Base-by-base conservation (phyloP, 306 rosid species). In the Cajanus cajan region DNA sequence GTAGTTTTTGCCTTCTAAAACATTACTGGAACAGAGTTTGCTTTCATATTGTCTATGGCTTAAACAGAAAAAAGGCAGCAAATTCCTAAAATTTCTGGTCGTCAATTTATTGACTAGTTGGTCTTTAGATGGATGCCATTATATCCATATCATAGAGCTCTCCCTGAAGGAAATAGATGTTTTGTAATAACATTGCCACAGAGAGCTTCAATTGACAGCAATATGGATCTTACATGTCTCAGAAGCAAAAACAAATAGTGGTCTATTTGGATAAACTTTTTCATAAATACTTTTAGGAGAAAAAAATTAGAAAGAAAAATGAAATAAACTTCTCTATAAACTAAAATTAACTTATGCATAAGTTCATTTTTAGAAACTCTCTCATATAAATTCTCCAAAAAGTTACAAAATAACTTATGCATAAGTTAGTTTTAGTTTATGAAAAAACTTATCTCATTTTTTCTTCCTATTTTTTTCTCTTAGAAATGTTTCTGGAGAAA, bases 171-270 rank as follows among this genome's bases (percentile, higher is more conserved):
- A 16, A 18, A 74, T 4, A 43, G 52, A 24, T 15, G 4, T n/a
- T 64, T 77, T 61, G 86, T 83, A 21, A 47, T 31, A 33, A 76
- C 12, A 33, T 45, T 44, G 50, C 22, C 12, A 34, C 8, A 66
- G 9, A 77, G 21, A 39, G 45, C 59, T 18, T 55, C 48, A 78
- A 41, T 28, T 10, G 19, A 55, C 57, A 55, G 4, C 68, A 48
- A 16, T 41, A 16, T 68, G 82, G 39, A 2, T 31, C 52, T 13
- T 31, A 18, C 55, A 5, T 41, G 48, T 5, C 76, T 31, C 5
- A 55, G 55, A 34, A 55, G n/a, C 9, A 39, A 41, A 78, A 55
- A 31, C 14, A 18, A 33, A 24, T 52, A 41, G 22, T 11, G n/a
- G n/a, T n/a, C n/a, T n/a, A n/a, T n/a, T n/a, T n/a, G n/a, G n/a